Evolutionary conservation across 768 basidiomycete species (phyloP).

Genomic region (Boletus speciosus): DNA sequence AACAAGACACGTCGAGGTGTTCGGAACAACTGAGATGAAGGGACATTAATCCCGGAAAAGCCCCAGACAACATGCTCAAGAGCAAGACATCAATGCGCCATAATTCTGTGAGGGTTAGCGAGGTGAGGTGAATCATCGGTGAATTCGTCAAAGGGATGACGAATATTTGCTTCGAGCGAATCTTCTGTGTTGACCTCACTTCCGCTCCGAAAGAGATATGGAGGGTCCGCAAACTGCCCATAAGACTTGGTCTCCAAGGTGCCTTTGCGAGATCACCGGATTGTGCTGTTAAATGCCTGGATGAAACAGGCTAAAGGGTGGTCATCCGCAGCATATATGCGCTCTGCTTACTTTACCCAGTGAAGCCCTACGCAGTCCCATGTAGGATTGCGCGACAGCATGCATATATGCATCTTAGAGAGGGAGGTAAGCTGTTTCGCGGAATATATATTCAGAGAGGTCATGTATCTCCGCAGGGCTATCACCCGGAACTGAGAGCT

Average conservation of each 20-base stretch:
- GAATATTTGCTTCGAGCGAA: slow-evolving; percentile 34
- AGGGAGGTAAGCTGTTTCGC: slow-evolving; percentile 25
- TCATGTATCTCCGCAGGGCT: slow-evolving; percentile 37
- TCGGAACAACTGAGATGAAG: slow-evolving; percentile 61
- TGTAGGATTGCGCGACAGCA: slow-evolving; percentile 17
- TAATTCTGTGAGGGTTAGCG: slow-evolving; percentile 50
- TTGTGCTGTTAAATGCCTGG: slow-evolving; percentile 20
- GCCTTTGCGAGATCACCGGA: slow-evolving; percentile 19
- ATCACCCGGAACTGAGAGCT: slow-evolving; percentile 43
- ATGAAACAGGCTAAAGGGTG: background rate
- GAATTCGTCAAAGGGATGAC: slow-evolving; percentile 24
- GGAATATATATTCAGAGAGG: slow-evolving; percentile 17
- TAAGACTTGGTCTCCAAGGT: slow-evolving; percentile 26
- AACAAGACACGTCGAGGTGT: slow-evolving; percentile 54
- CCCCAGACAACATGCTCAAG: slow-evolving; percentile 43
- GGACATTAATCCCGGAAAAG: slow-evolving; percentile 43
- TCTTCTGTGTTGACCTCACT: slow-evolving; percentile 44
- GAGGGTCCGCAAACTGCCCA: slow-evolving; percentile 38
- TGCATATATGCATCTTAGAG: slow-evolving; percentile 32
- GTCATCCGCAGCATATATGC: slow-evolving; percentile 16
- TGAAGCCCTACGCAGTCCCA: slow-evolving; percentile 30
- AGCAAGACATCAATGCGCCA: slow-evolving; percentile 53
- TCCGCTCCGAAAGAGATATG: slow-evolving; percentile 42
- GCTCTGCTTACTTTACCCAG: slow-evolving; percentile 46
- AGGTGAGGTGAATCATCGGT: slow-evolving; percentile 37